Percentiles rank a stretch among this genome's conserved stretches.
Conservation (phyloP, 2,329 filamentous ascomycete genomes). For the Falciphora oryzae region DNA sequence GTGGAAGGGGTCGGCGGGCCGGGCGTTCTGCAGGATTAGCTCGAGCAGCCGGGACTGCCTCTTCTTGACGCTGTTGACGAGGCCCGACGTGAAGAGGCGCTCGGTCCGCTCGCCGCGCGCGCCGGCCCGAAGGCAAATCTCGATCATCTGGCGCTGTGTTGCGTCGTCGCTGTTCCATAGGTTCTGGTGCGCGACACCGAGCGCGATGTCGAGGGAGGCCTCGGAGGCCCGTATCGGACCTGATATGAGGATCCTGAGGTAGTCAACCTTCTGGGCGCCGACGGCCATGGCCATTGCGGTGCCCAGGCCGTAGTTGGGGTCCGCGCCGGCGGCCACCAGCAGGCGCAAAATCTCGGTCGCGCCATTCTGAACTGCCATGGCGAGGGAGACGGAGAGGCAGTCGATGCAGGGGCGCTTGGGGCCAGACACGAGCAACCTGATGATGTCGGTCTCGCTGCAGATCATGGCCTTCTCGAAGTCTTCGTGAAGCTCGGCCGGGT, state of each 20-base stretch:
- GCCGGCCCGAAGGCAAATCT: constrained; percentile 19
- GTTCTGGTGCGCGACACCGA: constrained; percentile 16
- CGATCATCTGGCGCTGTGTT: constrained; percentile 16
- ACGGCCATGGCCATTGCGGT: constrained; percentile 19
- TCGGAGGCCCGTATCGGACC: constrained; percentile 18
- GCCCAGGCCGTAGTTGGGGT: constrained; percentile 20
- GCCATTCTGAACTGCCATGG: constrained; percentile 20
- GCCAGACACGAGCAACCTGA: constrained; percentile 18
- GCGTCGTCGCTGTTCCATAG: constrained; percentile 13
- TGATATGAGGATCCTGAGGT: constrained; percentile 19
- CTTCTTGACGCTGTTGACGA: constrained; percentile 18
- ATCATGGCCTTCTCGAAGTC: constrained; percentile 22
- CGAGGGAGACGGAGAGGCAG: constrained; percentile 20
- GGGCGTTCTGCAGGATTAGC: constrained; percentile 17
- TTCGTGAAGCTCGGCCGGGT: constrained; percentile 19
- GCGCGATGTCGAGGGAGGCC: constrained; percentile 18
- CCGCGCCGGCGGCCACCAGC: constrained; percentile 20
- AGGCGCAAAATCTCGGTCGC: constrained; percentile 17
- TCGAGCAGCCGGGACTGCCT: constrained; percentile 16
- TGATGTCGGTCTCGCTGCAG: constrained; percentile 15
- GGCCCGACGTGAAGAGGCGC: constrained; percentile 17
- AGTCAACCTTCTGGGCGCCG: constrained; percentile 17
- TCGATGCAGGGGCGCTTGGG: constrained; percentile 20
- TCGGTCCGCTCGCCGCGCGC: constrained; percentile 19
- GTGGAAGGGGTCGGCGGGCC: constrained; percentile 16